phyloP scores from a whole-genome alignment of 805 yeast genomes.

The Nakazawaea wyomingensis region DNA sequence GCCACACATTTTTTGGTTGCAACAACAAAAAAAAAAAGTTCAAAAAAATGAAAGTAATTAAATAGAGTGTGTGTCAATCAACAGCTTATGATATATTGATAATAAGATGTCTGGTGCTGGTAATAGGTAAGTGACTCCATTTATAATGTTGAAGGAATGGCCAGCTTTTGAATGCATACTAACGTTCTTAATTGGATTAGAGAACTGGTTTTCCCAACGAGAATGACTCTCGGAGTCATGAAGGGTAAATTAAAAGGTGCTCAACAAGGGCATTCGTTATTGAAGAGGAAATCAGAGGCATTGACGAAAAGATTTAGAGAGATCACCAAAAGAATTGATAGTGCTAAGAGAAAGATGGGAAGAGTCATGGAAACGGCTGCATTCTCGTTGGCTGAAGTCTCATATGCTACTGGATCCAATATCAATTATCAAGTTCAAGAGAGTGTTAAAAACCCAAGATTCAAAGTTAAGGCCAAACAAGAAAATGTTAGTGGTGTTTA shows the following conservation, averaged over 20 bases:
- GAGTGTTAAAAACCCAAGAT: slow-evolving; percentile 84
- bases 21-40: background rate
- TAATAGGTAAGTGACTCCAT: slow-evolving; percentile 35
- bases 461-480: slow-evolving; percentile 85
- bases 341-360: slow-evolving; percentile 96
- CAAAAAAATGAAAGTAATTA: slow-evolving; percentile 3
- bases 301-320: slow-evolving; percentile 94
- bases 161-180: too few relatives aligned
- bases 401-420: slow-evolving; percentile 96
- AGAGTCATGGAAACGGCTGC: slow-evolving; percentile 98
- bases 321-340: slow-evolving; percentile 89
- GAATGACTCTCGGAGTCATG: slow-evolving; percentile 95
- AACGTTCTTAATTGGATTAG: too few relatives aligned
- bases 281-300: slow-evolving; percentile 96
- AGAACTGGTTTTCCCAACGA: slow-evolving; percentile 95
- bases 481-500: slow-evolving; percentile 96
- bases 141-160: background rate
- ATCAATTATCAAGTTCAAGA: slow-evolving; percentile 95
- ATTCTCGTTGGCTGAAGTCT: slow-evolving; percentile 93
- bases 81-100: background rate
- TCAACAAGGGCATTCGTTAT: slow-evolving; percentile 87
- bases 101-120: slow-evolving; percentile 57
- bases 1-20: background rate
- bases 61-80: background rate
- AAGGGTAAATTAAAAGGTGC: slow-evolving; percentile 96